phyloP scores from a whole-genome alignment of 2,329 filamentous ascomycete species.

The Colletotrichum chrysophilum region DNA sequence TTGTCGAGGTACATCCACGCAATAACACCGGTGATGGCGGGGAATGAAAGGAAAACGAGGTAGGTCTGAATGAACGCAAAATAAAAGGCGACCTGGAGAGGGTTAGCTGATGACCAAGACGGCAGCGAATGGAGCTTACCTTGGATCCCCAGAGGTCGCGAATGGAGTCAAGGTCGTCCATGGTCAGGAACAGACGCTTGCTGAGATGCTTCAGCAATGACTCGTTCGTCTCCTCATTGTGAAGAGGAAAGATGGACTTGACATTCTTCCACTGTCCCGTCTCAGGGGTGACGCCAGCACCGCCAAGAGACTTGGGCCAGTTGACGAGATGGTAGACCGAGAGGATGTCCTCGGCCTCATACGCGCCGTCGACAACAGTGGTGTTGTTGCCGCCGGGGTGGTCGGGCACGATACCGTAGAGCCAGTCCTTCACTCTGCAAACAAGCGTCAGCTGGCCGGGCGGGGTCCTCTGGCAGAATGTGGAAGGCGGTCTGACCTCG shows the following conservation, averaged over 20 bases:
- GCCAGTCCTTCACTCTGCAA: constrained; percentile 74
- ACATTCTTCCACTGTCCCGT: constrained; percentile 65
- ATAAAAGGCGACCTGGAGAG: constrained; percentile 69
- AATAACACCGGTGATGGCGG: constrained; percentile 70
- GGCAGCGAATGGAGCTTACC: constrained; percentile 25
- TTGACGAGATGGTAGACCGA: constrained; percentile 73
- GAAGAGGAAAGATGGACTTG: constrained; percentile 66
- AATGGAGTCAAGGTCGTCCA: constrained; percentile 62
- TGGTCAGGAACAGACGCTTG: constrained; percentile 53
- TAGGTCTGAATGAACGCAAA: constrained; percentile 85
- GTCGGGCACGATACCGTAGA: constrained; percentile 70
- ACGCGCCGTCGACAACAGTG: constrained; percentile 54
- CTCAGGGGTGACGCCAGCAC: constrained; percentile 65
- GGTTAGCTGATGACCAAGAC: constrained; percentile 26
- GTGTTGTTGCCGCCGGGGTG: constrained; percentile 62
- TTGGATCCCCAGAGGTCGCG: constrained; percentile 68
- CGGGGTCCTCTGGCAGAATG: not conserved
- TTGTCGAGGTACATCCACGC: constrained; percentile 72
- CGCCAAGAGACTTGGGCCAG: constrained; percentile 62
- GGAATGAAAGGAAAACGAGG: constrained; percentile 72
- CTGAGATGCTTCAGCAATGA: constrained; percentile 62
- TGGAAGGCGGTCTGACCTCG: constrained; percentile 49
- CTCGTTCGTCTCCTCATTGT: constrained; percentile 63
- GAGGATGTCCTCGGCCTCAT: constrained; percentile 71
- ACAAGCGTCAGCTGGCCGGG: not conserved